A percentile compares a stretch with the other conserved stretches of the same genome.
phyloP scores from a whole-genome alignment of 2,329 filamentous ascomycete genomes.

The Alternaria triticimaculans region DNA sequence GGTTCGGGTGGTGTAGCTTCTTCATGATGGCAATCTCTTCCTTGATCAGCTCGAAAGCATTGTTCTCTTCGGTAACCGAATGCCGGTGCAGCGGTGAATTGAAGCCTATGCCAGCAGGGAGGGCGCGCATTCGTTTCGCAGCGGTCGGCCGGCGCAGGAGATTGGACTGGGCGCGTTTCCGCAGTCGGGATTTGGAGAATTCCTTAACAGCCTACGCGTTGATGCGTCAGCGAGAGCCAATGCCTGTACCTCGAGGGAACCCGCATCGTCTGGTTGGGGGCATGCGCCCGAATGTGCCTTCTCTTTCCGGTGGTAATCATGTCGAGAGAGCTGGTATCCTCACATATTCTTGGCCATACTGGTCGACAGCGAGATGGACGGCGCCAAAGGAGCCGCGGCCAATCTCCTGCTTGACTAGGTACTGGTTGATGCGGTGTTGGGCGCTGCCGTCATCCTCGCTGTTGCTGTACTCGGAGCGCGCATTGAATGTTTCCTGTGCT shows the following conservation, averaged over 20 bases:
- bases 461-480: conserved; percentile 82
- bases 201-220: conserved; percentile 84
- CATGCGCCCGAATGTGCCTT: not conserved
- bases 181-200: conserved; percentile 90
- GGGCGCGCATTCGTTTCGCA: conserved; percentile 60
- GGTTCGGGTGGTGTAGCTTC: conserved; percentile 91
- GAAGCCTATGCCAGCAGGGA: conserved; percentile 61
- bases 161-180: conserved; percentile 89
- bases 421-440: conserved; percentile 92
- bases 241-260: conserved; percentile 24
- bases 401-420: conserved; percentile 91
- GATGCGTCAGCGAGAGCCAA: conserved; percentile 38
- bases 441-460: conserved; percentile 82
- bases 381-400: conserved; percentile 95
- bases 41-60: conserved; percentile 84
- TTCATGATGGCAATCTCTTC: conserved; percentile 99
- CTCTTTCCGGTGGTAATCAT: conserved; percentile 2
- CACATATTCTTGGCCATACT: conserved; percentile 93
- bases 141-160: conserved; percentile 72
- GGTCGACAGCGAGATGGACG: conserved; percentile 88
- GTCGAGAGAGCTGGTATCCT: conserved; percentile 49
- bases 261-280: conserved; percentile 27
- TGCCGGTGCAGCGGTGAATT: conserved; percentile 70
- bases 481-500: conserved; percentile 84
- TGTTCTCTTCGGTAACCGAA: conserved; percentile 65